Evolutionary conservation across 2,329 filamentous ascomycete species (phyloP), one percentile per base, ranked within the genome.

Genomic region (Pseudocercospora fuligena): DNA sequence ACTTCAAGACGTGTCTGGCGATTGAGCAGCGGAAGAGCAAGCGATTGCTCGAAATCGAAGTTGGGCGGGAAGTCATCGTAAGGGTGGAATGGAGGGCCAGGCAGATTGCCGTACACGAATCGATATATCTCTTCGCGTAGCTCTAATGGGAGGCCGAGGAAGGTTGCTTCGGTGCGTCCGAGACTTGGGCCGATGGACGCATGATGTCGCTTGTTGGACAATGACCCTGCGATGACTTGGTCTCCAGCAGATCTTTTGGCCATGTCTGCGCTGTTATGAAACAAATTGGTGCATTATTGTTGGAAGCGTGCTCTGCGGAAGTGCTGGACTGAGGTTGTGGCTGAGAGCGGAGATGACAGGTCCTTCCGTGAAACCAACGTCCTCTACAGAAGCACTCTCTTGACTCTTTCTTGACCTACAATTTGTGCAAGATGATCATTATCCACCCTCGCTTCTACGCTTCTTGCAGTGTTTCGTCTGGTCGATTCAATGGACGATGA

Each of bases 71-170:
- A 31, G 27, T 27, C 23, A n/a, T 56, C 51, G 27, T n/a, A 56
- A 1, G 51, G 51, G 51, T 27, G 27, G 16, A 29, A 16, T 27
- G 16, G 51, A 1, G 16, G 23, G 14, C 33, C 16, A 4, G 51
- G 51, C 6, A 56, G 12, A 8, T 11, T 23, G 23, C 51, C 51
- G 27, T n/a, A 31, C 3, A 56, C 51, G n/a, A 29, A n/a, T 27
- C 51, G 51, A 33, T 56, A 56, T 33, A 56, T 56, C 8, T 56
- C 51, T 31, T 56, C 51, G 14, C 51, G 27, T 4, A 56, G 51
- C 27, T 27, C 51, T 56, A 31, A 11, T 27, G 51, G 51, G 14
- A 54, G 51, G 8, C 23, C 25, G 5, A 54, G 23, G 14, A 54
- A 25, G 51, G 51, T 54, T 29, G 23, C 23, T 56, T 56, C 51